Conservation (phyloP, 495 filamentous ascomycete genomes). For the Xylaria curta region DNA sequence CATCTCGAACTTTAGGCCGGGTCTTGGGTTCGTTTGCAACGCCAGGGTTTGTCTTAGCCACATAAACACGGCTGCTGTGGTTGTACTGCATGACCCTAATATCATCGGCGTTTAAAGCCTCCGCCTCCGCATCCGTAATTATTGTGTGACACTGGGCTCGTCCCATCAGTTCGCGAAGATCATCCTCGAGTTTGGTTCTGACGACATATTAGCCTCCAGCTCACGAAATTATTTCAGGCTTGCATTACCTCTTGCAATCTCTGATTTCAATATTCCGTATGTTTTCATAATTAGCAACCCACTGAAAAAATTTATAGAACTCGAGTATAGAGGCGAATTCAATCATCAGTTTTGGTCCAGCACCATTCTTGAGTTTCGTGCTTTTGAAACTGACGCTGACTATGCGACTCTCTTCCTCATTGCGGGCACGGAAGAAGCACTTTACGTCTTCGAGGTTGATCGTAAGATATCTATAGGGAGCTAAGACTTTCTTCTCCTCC, state of each 20-base stretch:
- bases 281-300: conserved; percentile 23
- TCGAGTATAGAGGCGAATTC: conserved; percentile 31
- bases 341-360: conserved; percentile 26
- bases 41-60: no score
- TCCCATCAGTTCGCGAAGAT: conserved; percentile 24
- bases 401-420: conserved; percentile 18
- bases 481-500: conserved; percentile 18
- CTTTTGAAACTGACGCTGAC: conserved; percentile 5
- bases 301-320: conserved; percentile 27
- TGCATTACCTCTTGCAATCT: conserved; percentile 25
- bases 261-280: neutral
- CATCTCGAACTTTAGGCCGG: conserved; percentile 17
- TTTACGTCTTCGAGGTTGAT: conserved; percentile 26
- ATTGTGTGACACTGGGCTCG: conserved; percentile 10
- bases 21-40: neutral
- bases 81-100: conserved; percentile 37
- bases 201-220: conserved; percentile 19
- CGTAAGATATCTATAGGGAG: conserved; percentile 29
- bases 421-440: neutral
- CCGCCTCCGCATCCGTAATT: conserved; percentile 6
- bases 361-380: conserved; percentile 16
- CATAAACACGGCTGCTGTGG: neutral
- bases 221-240: neutral
- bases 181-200: conserved; percentile 31
- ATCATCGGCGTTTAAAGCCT: conserved; percentile 23